phyloP scores from a whole-genome alignment of 768 basidiomycete genomes.

The Suillus variegatus region DNA sequence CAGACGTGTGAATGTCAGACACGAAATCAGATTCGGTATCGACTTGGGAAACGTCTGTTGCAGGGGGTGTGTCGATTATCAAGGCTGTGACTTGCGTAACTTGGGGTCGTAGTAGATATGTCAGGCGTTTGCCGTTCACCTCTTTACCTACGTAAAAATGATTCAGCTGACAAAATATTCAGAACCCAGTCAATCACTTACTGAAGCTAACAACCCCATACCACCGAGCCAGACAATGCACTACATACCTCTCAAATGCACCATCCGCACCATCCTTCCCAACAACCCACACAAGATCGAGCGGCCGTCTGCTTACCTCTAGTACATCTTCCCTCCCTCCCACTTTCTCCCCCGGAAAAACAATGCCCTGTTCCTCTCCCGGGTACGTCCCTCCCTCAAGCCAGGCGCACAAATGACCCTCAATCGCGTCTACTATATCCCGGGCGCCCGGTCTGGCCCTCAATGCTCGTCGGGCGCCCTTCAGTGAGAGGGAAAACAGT shows the following conservation, averaged over 20 bases:
- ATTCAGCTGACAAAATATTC: background rate
- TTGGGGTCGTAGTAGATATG: slow-evolving; percentile 81
- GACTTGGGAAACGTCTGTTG: slow-evolving; percentile 59
- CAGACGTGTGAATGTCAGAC: slow-evolving; percentile 53
- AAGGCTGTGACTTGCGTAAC: slow-evolving; percentile 53
- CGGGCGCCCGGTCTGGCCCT: slow-evolving; percentile 54
- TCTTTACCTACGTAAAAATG: slow-evolving; percentile 40
- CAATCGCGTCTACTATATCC: slow-evolving; percentile 66
- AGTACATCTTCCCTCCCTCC: slow-evolving; percentile 53
- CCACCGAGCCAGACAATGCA: slow-evolving; percentile 82
- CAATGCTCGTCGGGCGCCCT: slow-evolving; percentile 70
- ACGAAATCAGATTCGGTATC: slow-evolving; percentile 55
- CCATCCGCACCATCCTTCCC: slow-evolving; percentile 41
- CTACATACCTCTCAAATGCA: slow-evolving; percentile 75
- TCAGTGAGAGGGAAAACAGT: slow-evolving; percentile 73
- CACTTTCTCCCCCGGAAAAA: slow-evolving; percentile 46
- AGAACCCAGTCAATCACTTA: slow-evolving; percentile 35
- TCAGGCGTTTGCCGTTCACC: slow-evolving; percentile 57
- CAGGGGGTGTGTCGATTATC: slow-evolving; percentile 68
- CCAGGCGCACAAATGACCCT: slow-evolving; percentile 65
- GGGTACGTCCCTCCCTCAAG: slow-evolving; percentile 59
- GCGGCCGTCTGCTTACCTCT: slow-evolving; percentile 68
- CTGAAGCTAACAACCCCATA: slow-evolving; percentile 82
- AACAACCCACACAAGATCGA: slow-evolving; percentile 75
- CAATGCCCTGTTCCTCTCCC: slow-evolving; percentile 44